Base-by-base conservation (phyloP, 768 basidiomycete species). In the Trametes gibbosa region DNA sequence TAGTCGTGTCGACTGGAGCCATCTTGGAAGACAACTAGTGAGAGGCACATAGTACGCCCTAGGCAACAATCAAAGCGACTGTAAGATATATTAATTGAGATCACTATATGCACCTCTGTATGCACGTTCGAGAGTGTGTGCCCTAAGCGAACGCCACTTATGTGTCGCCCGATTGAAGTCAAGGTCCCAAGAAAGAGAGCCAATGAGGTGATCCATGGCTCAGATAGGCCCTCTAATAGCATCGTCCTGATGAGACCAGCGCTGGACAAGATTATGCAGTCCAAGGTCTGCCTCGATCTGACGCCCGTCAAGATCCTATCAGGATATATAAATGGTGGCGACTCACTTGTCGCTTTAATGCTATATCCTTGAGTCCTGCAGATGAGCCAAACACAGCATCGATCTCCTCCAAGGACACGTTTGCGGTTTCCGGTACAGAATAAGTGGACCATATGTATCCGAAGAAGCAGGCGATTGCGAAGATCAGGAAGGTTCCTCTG, bases 391-490 rank as follows among this genome's bases (percentile, higher is more conserved):
- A 91, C 12, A 90, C 72, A 7, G 72, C 76, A 66, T 92, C 90
- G 48, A 91, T 84, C 68, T 90, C 89, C 64, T 92, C 90, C 0
- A 92, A 71, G 7, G 89, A 84, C 3, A 90, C 74, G 59, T 86
- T 85, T 25, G 88, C 87, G 14, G 90, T 92, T 73, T 92, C 90
- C 2, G 89, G 90, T 0, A 92, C 84, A 58, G 73, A 54, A 58
- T 83, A 77, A 5, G 82, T 87, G 25, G 86, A 77, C 90, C 90
- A 92, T 41, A 90, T 61, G 62, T 88, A 87, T 0, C 83, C 89
- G 12, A 78, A 62, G 51, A 84, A 78, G 67, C 88, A 91, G 2
- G 89, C 84, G 13, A 74, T 69, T 0, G 84, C 76, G 69, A 92
- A 91, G 29, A 81, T 73, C 35, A 83, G 73, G 65, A 92, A 92